phyloP scores from a whole-genome alignment of 371 early-diverging fungal species.

The Nematocida homosporus region DNA sequence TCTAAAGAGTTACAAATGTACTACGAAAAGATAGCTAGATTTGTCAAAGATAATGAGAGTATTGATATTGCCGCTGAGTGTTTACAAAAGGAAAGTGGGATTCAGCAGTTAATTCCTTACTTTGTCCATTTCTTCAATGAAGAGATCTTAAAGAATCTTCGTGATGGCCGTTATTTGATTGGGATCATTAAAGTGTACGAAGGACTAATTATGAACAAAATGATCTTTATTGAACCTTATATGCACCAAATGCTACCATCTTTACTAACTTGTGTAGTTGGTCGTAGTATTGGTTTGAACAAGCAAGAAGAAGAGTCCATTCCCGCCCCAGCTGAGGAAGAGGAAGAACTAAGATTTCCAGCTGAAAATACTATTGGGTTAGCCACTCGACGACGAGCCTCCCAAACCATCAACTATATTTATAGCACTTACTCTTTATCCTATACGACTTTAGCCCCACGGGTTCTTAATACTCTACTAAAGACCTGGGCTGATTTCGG shows the following conservation, averaged over 20 bases:
- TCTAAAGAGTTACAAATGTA: constrained; percentile 90
- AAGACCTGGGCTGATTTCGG: constrained; percentile 66
- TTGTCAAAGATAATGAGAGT: constrained; percentile 74
- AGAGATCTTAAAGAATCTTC: constrained; percentile 70
- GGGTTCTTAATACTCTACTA: constrained; percentile 65
- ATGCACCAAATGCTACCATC: constrained; percentile 94
- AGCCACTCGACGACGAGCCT: constrained; percentile 54
- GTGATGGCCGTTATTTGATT: constrained; percentile 54
- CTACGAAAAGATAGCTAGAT: constrained; percentile 83
- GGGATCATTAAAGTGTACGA: constrained; percentile 73
- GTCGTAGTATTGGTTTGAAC: constrained; percentile 71
- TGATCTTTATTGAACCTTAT: constrained; percentile 90
- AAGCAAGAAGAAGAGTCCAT: not conserved
- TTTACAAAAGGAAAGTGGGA: constrained; percentile 79
- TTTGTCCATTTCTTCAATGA: constrained; percentile 88
- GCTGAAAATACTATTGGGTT: constrained; percentile 1
- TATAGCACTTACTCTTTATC: constrained; percentile 62
- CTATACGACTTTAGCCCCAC: constrained; percentile 67
- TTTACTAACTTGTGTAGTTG: constrained; percentile 85
- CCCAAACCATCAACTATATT: constrained; percentile 66
- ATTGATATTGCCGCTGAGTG: constrained; percentile 78
- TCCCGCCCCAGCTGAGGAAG: not conserved
- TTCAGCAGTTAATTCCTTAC: constrained; percentile 93
- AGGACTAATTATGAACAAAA: constrained; percentile 79
- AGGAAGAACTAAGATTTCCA: not conserved